Evolutionary conservation across 352 stramenopile genomes (phyloP).

Genomic region (Globisporangium takayamanum): DNA sequence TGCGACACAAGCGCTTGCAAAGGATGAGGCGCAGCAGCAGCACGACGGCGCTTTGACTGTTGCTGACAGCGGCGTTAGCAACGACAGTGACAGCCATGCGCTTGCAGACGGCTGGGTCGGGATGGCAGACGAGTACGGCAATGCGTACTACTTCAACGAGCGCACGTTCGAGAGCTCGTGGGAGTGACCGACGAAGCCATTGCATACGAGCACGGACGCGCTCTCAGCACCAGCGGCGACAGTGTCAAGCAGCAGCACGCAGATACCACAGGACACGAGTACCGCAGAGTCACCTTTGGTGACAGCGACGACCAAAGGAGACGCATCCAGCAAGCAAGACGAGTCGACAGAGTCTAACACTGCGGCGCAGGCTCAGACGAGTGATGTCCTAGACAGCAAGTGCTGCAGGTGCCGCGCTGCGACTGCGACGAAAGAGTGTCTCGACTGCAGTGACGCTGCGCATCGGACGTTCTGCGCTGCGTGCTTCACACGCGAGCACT

Average conservation of each 20-base stretch:
- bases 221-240: background rate
- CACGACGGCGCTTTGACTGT: slow-evolving; percentile 4
- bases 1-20: slow-evolving; percentile 10
- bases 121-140: slow-evolving; percentile 34
- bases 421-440: slow-evolving; percentile 42
- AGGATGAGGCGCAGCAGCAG: slow-evolving; percentile 8
- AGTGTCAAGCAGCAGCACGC: background rate
- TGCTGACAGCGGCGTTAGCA: slow-evolving; percentile 3
- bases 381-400: slow-evolving; percentile 17
- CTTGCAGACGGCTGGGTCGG: slow-evolving; percentile 23
- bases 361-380: background rate
- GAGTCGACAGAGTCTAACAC: background rate
- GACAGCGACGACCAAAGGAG: background rate
- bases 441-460: slow-evolving; percentile 32
- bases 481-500: slow-evolving; percentile 56
- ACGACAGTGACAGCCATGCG: slow-evolving; percentile 2
- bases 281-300: too few species aligned
- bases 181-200: slow-evolving; percentile 17
- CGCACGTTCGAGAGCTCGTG: slow-evolving; percentile 42
- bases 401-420: slow-evolving; percentile 32
- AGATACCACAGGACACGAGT: background rate
- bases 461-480: slow-evolving; percentile 31
- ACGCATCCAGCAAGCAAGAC: background rate
- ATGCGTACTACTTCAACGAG: slow-evolving; percentile 65
- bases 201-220: background rate